These are phyloP conservation scores for Plenodomus tracheiphilus DNA, from an alignment of 2,329 filamentous ascomycete species.

Conservation along the genomic window DNA sequence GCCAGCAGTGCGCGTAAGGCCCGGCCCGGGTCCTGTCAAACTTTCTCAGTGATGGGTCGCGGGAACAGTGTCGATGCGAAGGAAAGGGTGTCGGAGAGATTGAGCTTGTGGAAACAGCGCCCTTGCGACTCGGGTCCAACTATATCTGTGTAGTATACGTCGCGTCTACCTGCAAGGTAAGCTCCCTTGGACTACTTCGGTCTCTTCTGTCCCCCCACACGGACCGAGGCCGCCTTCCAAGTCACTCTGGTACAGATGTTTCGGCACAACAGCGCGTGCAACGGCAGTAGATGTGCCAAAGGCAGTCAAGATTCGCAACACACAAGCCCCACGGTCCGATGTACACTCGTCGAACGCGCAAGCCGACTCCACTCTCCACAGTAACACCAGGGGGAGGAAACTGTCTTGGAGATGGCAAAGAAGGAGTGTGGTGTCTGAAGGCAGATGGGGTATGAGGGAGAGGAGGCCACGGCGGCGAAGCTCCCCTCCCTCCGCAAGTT, in stretches of 20 bases:
- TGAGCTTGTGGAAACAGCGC: too few species aligned
- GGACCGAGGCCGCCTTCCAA: not conserved
- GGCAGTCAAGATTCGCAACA: not conserved
- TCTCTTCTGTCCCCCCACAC: not conserved
- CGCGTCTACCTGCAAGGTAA: not conserved
- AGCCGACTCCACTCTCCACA: not conserved
- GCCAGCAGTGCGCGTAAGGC: not conserved
- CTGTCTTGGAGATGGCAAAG: too few species aligned
- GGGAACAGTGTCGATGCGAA: too few species aligned
- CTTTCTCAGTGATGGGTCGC: too few species aligned
- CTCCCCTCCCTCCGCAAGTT: too few species aligned
- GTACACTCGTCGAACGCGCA: not conserved
- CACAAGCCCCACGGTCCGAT: not conserved
- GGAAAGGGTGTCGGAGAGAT: too few species aligned
- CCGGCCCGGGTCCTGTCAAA: too few species aligned
- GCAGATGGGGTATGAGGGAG: too few species aligned
- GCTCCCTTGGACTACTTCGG: not conserved
- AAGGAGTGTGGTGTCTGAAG: too few species aligned
- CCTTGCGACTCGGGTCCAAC: not conserved
- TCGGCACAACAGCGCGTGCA: not conserved
- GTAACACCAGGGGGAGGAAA: too few species aligned
- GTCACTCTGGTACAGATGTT: not conserved
- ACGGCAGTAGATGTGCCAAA: not conserved
- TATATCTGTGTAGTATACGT: not conserved
- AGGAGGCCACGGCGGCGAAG: too few species aligned